Evolutionary conservation across 2,329 filamentous ascomycete genomes (phyloP), one percentile per base, ranked within the genome.

Genomic region (Trichoderma sp.): DNA sequence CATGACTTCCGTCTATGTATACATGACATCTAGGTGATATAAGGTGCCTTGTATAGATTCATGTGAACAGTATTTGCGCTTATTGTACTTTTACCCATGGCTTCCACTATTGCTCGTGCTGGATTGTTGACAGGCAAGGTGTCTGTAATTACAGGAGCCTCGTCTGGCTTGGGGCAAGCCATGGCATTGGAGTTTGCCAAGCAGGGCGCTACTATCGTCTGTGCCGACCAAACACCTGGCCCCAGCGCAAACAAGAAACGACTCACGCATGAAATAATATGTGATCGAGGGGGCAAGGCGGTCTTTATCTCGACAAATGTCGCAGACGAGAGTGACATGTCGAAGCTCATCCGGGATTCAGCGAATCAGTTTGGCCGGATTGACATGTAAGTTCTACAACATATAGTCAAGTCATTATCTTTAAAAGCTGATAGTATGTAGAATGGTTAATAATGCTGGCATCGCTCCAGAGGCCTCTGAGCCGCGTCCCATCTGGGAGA

Each of bases 101-200:
- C 39, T 9, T 43, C 39, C 1, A 15, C 39, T 43, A 43, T 43
- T 1, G 15, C 39, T n/a, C 39, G 39, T 43, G 39, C 39, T 3
- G 15, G 15, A n/a, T 18, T 43, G 7, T n/a, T 63, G 34, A 24
- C 34, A 21, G 61, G 36, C 34, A 63, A 63, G 5, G 61, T 63
- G 34, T 63, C 61, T 7, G 43, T 63, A 9, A 63, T 63, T n/a
- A 63, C 61, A 15, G 61, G 61, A 11, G 61, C 61, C 61, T 63
- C 61, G 15, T 63, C 61, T 26, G 36, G 61, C 15, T 34, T 63
- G 24, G 61, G 61, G 15, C 61, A 26, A 43, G 36, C 61, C 8
- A 63, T 63, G 61, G 61, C 61, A 43, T 24, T 63, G 24, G 36
- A 24, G 34, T 63, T 63, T 63, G 36, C 61, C 34, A 63, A 63